Evolutionary conservation across 495 filamentous ascomycete species (phyloP).

Genomic region (Tetracladium setigerum): DNA sequence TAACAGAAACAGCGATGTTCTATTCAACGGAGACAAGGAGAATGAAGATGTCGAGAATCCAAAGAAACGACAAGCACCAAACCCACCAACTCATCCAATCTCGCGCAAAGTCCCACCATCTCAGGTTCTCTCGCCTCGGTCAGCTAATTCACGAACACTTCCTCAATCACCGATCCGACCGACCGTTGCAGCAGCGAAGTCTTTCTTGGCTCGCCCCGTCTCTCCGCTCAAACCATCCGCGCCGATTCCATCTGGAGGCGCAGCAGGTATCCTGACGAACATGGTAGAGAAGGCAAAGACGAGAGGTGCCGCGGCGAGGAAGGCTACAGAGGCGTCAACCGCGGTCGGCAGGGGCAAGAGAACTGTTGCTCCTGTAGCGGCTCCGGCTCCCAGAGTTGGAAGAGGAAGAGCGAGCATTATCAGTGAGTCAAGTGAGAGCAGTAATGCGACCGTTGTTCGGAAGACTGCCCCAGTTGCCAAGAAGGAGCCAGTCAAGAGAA

Average conservation of each 20-base stretch:
- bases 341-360: conserved; percentile 27
- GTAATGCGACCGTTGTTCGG: conserved; percentile 32
- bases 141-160: conserved; percentile 65
- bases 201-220: conserved; percentile 42
- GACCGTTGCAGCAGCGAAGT: conserved; percentile 38
- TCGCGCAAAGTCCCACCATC: conserved; percentile 22
- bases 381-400: conserved; percentile 27
- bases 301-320: conserved; percentile 34
- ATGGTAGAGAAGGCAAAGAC: conserved; percentile 51
- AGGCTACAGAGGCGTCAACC: conserved; percentile 17
- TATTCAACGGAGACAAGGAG: conserved; percentile 61
- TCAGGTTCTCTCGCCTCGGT: conserved; percentile 72
- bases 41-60: conserved; percentile 54
- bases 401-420: conserved; percentile 37
- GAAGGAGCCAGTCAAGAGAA: conserved; percentile 29
- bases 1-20: conserved; percentile 47
- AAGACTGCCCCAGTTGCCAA: conserved; percentile 31
- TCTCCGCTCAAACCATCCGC: conserved; percentile 44
- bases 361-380: conserved; percentile 23
- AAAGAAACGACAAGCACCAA: conserved; percentile 42
- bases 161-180: conserved; percentile 48
- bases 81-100: conserved; percentile 18
- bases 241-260: conserved; percentile 25
- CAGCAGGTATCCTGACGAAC: conserved; percentile 42
- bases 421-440: conserved; percentile 42